These are phyloP conservation scores for Torulaspora gathmanii DNA, from an alignment of 805 yeast species.

Conservation along the genomic window DNA sequence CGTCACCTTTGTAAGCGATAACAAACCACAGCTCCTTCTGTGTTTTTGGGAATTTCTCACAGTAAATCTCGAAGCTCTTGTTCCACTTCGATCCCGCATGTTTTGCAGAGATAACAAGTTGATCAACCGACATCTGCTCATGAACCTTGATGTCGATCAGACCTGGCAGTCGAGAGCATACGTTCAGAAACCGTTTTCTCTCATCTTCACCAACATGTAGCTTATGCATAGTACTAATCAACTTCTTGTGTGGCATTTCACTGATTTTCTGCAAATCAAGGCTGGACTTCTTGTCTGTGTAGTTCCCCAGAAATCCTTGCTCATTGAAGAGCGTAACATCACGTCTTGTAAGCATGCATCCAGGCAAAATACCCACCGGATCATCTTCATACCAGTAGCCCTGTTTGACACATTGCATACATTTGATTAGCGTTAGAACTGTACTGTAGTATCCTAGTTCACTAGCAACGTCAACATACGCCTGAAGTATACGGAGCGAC, in stretches of 20 bases:
- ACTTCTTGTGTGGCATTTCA: slow-evolving; percentile 35
- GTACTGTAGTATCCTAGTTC: slow-evolving; percentile 70
- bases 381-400: slow-evolving; percentile 81
- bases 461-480: slow-evolving; percentile 82
- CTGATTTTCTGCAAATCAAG: slow-evolving; percentile 43
- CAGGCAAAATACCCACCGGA: slow-evolving; percentile 46
- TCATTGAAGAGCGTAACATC: slow-evolving; percentile 20
- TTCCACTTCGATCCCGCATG: slow-evolving; percentile 49
- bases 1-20: slow-evolving; percentile 49
- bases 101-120: slow-evolving; percentile 42
- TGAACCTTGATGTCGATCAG: slow-evolving; percentile 41
- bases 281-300: slow-evolving; percentile 1
- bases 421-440: slow-evolving; percentile 54
- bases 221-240: slow-evolving; percentile 15
- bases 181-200: slow-evolving; percentile 46
- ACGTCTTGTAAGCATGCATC: slow-evolving; percentile 37
- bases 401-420: slow-evolving; percentile 87
- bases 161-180: slow-evolving; percentile 58
- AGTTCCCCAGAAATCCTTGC: slow-evolving; percentile 18
- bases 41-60: slow-evolving; percentile 80
- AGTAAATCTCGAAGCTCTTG: slow-evolving; percentile 60
- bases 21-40: slow-evolving; percentile 95
- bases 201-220: slow-evolving; percentile 41
- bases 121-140: slow-evolving; percentile 36
- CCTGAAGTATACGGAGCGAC: slow-evolving; percentile 88